A percentile compares a stretch with the other conserved stretches of the same genome.
Conservation (phyloP, 2,329 filamentous ascomycete species). For the Verticillium dahliae region DNA sequence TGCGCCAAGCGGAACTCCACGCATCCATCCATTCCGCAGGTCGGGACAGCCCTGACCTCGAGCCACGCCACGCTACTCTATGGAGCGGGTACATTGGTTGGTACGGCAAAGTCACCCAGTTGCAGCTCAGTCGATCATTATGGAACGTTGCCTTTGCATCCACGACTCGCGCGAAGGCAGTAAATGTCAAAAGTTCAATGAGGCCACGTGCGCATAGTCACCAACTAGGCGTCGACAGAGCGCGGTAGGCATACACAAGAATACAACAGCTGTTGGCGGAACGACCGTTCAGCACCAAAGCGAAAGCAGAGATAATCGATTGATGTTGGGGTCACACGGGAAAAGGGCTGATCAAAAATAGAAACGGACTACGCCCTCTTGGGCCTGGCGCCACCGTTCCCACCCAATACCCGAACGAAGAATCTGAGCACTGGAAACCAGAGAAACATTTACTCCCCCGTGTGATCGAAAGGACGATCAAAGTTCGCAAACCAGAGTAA, state of each 20-base stretch:
- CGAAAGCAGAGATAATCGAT: not conserved
- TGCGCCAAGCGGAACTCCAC: not conserved
- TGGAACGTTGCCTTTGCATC: not conserved
- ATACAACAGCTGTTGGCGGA: not conserved
- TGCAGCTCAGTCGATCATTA: not conserved
- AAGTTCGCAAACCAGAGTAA: no score
- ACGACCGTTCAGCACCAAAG: not conserved
- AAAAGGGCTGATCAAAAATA: conserved; percentile 17
- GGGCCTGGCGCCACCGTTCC: not conserved
- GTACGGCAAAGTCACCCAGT: not conserved
- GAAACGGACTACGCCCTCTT: conserved; percentile 13
- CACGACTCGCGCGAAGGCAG: not conserved
- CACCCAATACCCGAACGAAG: no score
- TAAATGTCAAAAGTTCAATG: not conserved
- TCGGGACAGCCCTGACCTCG: not conserved
- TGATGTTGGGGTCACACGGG: not conserved
- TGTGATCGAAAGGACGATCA: no score
- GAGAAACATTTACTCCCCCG: no score
- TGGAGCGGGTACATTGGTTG: not conserved
- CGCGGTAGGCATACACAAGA: not conserved
- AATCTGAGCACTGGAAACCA: no score
- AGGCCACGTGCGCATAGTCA: not conserved
- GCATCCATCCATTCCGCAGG: not conserved
- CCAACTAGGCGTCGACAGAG: not conserved
- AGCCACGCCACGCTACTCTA: not conserved